Conservation (phyloP, 371 early-diverging fungal genomes). For the Circinella umbellata region DNA sequence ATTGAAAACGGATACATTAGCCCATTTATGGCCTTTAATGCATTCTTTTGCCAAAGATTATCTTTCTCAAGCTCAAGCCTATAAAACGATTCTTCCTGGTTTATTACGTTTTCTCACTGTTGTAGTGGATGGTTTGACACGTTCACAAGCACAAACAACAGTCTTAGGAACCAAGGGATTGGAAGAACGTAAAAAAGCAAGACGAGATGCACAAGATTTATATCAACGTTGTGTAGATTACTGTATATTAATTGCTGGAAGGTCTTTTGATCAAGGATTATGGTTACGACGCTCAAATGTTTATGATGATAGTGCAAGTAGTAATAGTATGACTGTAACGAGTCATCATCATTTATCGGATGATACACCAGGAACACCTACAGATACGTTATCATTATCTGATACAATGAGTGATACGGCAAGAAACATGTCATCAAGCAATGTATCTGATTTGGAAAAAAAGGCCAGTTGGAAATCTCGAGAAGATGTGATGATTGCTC, state of each 20-base stretch:
- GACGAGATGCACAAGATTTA: slow-evolving; percentile 71
- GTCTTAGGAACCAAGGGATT: not conserved
- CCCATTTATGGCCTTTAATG: slow-evolving; percentile 71
- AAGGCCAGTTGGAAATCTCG: slow-evolving; percentile 51
- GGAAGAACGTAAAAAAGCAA: slow-evolving; percentile 65
- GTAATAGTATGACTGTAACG: not conserved
- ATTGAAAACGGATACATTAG: slow-evolving; percentile 50
- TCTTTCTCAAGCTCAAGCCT: slow-evolving; percentile 62
- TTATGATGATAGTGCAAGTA: slow-evolving; percentile 26
- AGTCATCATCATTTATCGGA: slow-evolving; percentile 23
- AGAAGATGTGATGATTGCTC: slow-evolving; percentile 56
- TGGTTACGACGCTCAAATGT: slow-evolving; percentile 67
- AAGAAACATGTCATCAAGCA: slow-evolving; percentile 44
- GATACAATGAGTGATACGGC: slow-evolving; percentile 27
- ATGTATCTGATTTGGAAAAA: slow-evolving; percentile 54
- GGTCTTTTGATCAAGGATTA: slow-evolving; percentile 75
- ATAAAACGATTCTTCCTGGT: slow-evolving; percentile 65
- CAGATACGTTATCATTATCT: slow-evolving; percentile 21
- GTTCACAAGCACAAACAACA: slow-evolving; percentile 24
- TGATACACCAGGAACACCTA: slow-evolving; percentile 18
- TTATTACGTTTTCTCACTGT: slow-evolving; percentile 63
- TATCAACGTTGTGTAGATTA: slow-evolving; percentile 77
- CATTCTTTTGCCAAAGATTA: slow-evolving; percentile 71
- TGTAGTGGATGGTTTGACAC: slow-evolving; percentile 55
- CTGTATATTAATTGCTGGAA: slow-evolving; percentile 78